Conservation (phyloP, 805 yeast genomes). For the Candida ipomoeae region DNA sequence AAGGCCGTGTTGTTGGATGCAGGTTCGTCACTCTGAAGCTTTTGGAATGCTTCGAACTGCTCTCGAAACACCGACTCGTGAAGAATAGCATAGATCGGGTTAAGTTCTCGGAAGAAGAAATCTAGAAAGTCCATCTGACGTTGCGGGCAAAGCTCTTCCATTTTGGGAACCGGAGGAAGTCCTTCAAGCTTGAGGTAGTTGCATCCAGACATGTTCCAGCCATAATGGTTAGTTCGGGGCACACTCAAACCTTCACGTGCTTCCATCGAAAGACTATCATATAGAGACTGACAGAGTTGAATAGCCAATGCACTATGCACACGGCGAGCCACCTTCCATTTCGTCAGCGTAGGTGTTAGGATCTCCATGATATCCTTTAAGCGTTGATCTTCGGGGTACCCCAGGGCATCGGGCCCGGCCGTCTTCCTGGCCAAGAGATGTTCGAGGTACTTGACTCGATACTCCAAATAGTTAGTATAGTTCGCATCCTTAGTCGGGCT, state of each 20-base stretch:
- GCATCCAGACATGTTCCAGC: slow-evolving; percentile 64
- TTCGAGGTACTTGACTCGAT: slow-evolving; percentile 39
- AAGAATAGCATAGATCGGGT: slow-evolving; percentile 49
- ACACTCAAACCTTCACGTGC: slow-evolving; percentile 32
- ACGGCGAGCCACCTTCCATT: slow-evolving; percentile 46
- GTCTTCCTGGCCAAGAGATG: not conserved
- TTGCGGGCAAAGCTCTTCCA: slow-evolving; percentile 7
- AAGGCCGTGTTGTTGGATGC: slow-evolving; percentile 38
- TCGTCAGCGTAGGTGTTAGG: slow-evolving; percentile 24
- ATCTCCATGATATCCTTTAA: slow-evolving; percentile 19
- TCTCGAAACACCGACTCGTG: slow-evolving; percentile 53
- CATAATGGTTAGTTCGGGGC: slow-evolving; percentile 60
- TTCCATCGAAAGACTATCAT: slow-evolving; percentile 30
- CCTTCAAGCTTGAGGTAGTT: slow-evolving; percentile 39
- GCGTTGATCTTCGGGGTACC: not conserved
- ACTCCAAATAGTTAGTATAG: slow-evolving; percentile 28
- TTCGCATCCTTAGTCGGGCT: not conserved
- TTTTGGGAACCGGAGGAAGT: slow-evolving; percentile 32
- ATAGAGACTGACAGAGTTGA: slow-evolving; percentile 32
- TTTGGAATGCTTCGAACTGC: slow-evolving; percentile 35
- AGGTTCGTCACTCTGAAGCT: slow-evolving; percentile 9
- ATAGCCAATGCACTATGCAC: slow-evolving; percentile 39
- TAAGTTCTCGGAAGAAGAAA: slow-evolving; percentile 46
- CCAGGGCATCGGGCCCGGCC: not conserved
- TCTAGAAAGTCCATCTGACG: slow-evolving; percentile 23